Percentiles rank a stretch among this genome's conserved stretches.
Conservation (phyloP, 495 filamentous ascomycete species). For the Hypoxylon fragiforme region DNA sequence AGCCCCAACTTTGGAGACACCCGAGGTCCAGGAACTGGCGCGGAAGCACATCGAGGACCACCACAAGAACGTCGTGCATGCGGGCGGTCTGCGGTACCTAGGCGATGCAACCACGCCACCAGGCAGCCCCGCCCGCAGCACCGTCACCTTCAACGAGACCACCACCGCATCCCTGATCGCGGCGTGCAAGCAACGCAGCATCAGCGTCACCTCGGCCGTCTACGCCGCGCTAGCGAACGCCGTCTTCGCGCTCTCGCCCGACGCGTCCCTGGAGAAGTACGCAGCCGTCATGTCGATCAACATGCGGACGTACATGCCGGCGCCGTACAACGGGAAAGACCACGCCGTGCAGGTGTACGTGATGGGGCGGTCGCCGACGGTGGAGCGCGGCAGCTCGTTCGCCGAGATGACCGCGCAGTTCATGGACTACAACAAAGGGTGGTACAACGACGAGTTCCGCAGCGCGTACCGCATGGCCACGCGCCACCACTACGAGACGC, state of each 20-base stretch:
- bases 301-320: conserved; percentile 11
- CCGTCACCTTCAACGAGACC: conserved; percentile 5
- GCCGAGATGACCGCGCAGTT: conserved; percentile 5
- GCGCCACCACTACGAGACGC: conserved; percentile 11
- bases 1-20: neutral
- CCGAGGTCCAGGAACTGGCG: conserved; percentile 14
- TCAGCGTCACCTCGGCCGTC: conserved; percentile 26
- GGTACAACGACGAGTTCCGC: conserved; percentile 13
- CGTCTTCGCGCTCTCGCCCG: conserved; percentile 11
- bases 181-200: conserved; percentile 21
- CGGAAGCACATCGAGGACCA: conserved; percentile 12
- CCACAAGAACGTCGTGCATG: conserved; percentile 18
- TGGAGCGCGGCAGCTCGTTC: conserved; percentile 10
- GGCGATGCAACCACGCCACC: conserved; percentile 22
- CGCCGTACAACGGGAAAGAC: conserved; percentile 16
- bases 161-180: conserved; percentile 15
- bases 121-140: conserved; percentile 1
- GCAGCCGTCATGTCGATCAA: conserved; percentile 23
- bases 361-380: conserved; percentile 15
- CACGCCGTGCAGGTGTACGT: conserved; percentile 28
- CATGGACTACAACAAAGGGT: conserved; percentile 7
- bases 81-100: conserved; percentile 22
- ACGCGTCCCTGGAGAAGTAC: conserved; percentile 14
- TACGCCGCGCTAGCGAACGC: conserved; percentile 22
- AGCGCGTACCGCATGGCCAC: conserved; percentile 12